Evolutionary conservation across 2,329 filamentous ascomycete species (phyloP), one percentile per base, ranked within the genome.

Genomic region (Blumeria graminis): DNA sequence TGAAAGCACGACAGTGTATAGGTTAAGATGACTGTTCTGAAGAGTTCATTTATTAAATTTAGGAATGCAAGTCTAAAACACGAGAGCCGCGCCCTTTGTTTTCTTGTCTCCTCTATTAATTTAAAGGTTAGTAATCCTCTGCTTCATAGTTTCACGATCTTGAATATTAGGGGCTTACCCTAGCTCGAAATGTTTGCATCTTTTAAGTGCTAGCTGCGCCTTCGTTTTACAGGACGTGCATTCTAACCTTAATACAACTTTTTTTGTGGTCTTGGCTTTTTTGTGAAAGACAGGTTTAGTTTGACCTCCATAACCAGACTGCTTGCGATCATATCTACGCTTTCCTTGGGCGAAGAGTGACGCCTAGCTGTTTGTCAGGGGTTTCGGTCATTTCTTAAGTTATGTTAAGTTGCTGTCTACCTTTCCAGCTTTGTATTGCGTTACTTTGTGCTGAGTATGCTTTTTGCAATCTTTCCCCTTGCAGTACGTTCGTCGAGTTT

Each of bases 271-370:
- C 86, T 98, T 98, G 66, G 92, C 92, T 80, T 95, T 96, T 84
- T 96, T 98, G 86, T 96, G 92, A 86, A 96, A 98, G 71, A 98
- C 89, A 68, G 93, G 92, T 80, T 98, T 98, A 70, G 92, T 98
- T 80, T 98, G 92, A 90, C 92, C 92, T 86, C 92, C 92, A 72
- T 95, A 96, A 85, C 90, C 90, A 72, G 84, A 87, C 79, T 96
- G 90, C 81, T 96, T 96, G 71, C 88, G 82, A 77, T 94, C 88
- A 78, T 96, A 96, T 84, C 90, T 89, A 76, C 90, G 86, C 86
- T 96, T 98, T 81, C 90, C 90, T 82, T 98, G 90, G 65, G 88
- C 88, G 78, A 88, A 93, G 65, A 90, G 79, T 69, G 88, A 94
- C 71, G 88, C 88, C 82, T 65, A 55, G 35, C n/a, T 28, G 38